phyloP scores from a whole-genome alignment of 306 rosid species.

The Rubus parviflorus region DNA sequence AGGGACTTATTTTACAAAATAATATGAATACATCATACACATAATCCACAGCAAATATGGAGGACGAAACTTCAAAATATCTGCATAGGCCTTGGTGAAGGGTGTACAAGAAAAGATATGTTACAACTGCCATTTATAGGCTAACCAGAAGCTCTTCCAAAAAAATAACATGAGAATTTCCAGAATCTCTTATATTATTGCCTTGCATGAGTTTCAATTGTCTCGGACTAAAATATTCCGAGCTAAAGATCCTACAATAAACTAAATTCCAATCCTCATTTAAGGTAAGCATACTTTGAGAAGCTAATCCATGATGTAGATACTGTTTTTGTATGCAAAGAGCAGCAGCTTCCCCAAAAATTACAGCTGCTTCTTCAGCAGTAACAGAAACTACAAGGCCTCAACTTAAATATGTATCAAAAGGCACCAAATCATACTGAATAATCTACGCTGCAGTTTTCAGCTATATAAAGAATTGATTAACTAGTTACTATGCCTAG shows the following conservation, averaged over 20 bases:
- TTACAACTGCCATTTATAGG: slow-evolving; percentile 58
- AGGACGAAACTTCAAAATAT: slow-evolving; percentile 29
- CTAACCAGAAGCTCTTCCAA: slow-evolving; percentile 69
- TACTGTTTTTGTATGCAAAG: slow-evolving; percentile 80
- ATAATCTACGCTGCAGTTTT: too few relatives aligned
- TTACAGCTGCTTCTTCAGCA: slow-evolving; percentile 24
- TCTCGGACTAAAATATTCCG: slow-evolving; percentile 67
- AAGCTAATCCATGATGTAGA: slow-evolving; percentile 46
- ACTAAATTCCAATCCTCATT: slow-evolving; percentile 58
- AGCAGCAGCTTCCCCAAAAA: slow-evolving; percentile 94
- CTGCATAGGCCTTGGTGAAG: slow-evolving; percentile 85
- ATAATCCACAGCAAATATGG: too few relatives aligned
- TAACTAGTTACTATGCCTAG: too few relatives aligned
- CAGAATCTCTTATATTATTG: slow-evolving; percentile 68
- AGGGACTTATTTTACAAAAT: background rate
- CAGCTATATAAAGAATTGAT: background rate
- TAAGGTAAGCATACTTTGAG: slow-evolving; percentile 48
- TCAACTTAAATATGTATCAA: background rate
- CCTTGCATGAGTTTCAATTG: slow-evolving; percentile 68
- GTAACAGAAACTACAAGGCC: background rate
- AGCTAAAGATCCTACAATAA: slow-evolving; percentile 49
- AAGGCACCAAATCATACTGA: background rate
- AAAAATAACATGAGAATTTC: slow-evolving; percentile 57
- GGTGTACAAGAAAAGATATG: slow-evolving; percentile 78
- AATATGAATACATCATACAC: background rate